Base-by-base conservation (phyloP, 2,329 filamentous ascomycete genomes). In the Diplodia scrobiculata region DNA sequence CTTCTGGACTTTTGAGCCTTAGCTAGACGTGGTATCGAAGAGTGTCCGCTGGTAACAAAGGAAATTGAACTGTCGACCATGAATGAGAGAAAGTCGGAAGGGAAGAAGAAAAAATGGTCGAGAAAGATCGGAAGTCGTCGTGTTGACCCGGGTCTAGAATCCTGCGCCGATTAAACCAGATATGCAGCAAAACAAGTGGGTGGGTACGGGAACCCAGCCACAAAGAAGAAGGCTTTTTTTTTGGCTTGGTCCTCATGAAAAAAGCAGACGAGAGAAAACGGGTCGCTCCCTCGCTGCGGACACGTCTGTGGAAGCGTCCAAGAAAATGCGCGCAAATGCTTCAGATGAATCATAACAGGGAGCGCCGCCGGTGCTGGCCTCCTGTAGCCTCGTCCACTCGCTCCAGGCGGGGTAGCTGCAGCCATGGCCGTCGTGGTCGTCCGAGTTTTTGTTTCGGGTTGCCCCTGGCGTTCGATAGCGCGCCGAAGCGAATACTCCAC, bases 381-480 rank as follows among this genome's bases (percentile, higher is more conserved):
- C 58, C 58, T 17, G 48, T 50, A n/a, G 19, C 48, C 58, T 62
- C 58, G 58, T 62, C 58, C 63, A 65, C 53, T 62, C 58, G 58
- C 58, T 62, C 58, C 58, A 25, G 58, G 58, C 58, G 58, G 58
- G 25, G 45, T 45, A 62, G 58, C 45, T 62, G 58, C 58, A 62
- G 58, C 58, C 58, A 50, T 62, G 58, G 58, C 58, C 58, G 45
- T 50, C 58, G 58, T 62, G 58, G 58, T 62, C 58, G 58, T 62
- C 45, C 58, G 58, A 62, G 45, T 50, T 32, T 32, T 62, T 10
- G 34, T 48, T 58, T 45, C 25, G 34, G n/a, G 21, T 32, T 60
- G n/a, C 38, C 38, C 36, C 55, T 27, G 14, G n/a, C 45, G 34
- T 58, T 13, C 29, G 58, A 50, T 47, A 45, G 48, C 48, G 58